Evolutionary conservation across 208 protist species (phyloP), one percentile per base, ranked within the genome.

Genomic region (Leishmania mexicana): DNA sequence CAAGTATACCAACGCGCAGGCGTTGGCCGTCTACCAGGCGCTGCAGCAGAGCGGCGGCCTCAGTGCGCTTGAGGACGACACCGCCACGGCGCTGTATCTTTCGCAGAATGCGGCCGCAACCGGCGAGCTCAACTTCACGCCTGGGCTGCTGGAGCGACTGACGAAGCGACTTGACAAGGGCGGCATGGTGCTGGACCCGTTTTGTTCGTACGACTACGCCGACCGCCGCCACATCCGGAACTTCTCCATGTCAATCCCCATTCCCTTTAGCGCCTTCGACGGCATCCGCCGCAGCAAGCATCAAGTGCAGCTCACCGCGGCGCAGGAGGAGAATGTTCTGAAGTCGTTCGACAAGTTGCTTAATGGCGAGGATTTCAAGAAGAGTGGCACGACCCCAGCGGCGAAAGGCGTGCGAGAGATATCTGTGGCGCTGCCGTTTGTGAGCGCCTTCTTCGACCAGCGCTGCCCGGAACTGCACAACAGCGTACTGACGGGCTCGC

Each of bases 191-290:
- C 60, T 85, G 35, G 78, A 85, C 64, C 64, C 82, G 17, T 85
- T 84, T 64, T 81, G 64, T 49, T 64, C 76, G 38, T 83, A 90
- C 70, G 88, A 94, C 62, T 86, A 86, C 74, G 65, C 84, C 4
- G 78, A 89, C 58, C 83, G 76, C 17, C 83, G 85, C 64, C 85
- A 89, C 70, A 89, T 94, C 40, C 90, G 92, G 53, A 89, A 87
- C 78, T 97, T 96, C 84, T 95, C 88, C 79, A 96, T 87, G 64
- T 86, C 90, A n/a, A 85, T 93, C 1, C 89, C 89, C n/a, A 91
- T 96, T 65, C 90, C 92, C 42, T 97, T 94, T 73, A 89, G 84
- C 78, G 87, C 88, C 42, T 97, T 97, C 81, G 81, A 90, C 40
- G 80, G 86, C 10, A 92, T 97, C n/a, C 91, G 89, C 10, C 80